Percentiles rank a stretch among this genome's conserved stretches.
phyloP scores from a whole-genome alignment of 345 rosid genomes.

The Eucalyptus lansdowneana region DNA sequence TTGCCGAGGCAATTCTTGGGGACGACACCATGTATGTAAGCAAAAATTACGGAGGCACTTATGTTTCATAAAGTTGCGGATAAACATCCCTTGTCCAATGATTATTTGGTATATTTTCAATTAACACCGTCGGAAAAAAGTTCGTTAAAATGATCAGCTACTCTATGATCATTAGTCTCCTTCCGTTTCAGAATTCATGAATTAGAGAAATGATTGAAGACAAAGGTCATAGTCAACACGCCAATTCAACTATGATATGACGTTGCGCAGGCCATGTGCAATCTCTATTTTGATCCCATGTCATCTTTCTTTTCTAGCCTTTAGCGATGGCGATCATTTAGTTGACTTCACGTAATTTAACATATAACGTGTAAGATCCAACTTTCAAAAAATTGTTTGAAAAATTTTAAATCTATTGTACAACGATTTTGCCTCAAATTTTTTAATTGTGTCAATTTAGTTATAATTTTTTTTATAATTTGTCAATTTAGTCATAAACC shows the following conservation, averaged over 20 bases:
- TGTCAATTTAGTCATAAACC: rapidly evolving
- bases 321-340: too few species aligned
- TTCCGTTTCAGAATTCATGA: background rate
- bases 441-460: rapidly evolving
- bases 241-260: background rate
- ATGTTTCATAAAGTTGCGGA: background rate
- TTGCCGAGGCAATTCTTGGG: background rate
- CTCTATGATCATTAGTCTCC: background rate
- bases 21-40: background rate
- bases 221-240: background rate
- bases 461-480: rapidly evolving
- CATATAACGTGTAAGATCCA: too few species aligned
- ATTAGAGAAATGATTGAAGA: background rate
- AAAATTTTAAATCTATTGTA: rapidly evolving
- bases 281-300: too few species aligned
- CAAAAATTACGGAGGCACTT: background rate
- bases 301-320: too few species aligned
- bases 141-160: background rate
- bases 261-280: background rate
- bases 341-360: too few species aligned
- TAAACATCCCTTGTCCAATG: background rate
- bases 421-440: rapidly evolving
- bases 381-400: too few species aligned
- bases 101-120: background rate
- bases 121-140: background rate